Conservation (phyloP, 1,284 basidiomycete species). For the Sutorius eximius region DNA sequence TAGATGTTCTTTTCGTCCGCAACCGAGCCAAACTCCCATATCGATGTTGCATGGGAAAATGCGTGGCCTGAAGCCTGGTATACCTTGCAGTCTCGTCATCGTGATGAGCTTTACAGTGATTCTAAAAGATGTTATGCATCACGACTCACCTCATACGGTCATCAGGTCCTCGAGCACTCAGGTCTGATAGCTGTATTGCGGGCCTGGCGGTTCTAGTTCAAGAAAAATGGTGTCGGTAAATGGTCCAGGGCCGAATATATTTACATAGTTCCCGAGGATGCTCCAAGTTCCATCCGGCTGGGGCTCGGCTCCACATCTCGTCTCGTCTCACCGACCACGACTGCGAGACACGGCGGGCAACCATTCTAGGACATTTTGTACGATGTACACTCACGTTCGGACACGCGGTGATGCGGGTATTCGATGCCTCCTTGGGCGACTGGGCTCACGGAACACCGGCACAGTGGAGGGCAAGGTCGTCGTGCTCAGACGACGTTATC, state of each 20-base stretch:
- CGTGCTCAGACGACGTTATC: conserved; percentile 47
- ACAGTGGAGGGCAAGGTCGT: conserved; percentile 21
- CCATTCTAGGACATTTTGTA: neutral
- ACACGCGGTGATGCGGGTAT: conserved; percentile 15
- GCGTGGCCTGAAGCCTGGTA: too few relatives aligned
- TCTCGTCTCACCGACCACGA: neutral
- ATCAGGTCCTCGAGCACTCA: neutral
- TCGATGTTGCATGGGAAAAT: neutral
- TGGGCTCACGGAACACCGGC: neutral
- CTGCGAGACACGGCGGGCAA: neutral
- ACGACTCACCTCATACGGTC: neutral
- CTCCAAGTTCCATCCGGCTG: conserved; percentile 20
- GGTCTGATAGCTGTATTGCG: neutral
- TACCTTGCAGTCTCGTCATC: neutral
- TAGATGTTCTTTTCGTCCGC: neutral
- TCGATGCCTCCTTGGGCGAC: conserved; percentile 11
- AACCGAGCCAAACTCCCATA: too few relatives aligned
- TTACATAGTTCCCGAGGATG: neutral
- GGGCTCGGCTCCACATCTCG: neutral
- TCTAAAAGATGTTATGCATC: neutral
- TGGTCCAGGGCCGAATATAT: neutral
- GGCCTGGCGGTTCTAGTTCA: neutral
- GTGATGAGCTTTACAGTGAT: too few relatives aligned
- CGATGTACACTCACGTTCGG: conserved; percentile 22
- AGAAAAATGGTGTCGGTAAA: neutral